Conservation (phyloP, 148 eudicot genomes). For the Vaccinium darrowii region DNA sequence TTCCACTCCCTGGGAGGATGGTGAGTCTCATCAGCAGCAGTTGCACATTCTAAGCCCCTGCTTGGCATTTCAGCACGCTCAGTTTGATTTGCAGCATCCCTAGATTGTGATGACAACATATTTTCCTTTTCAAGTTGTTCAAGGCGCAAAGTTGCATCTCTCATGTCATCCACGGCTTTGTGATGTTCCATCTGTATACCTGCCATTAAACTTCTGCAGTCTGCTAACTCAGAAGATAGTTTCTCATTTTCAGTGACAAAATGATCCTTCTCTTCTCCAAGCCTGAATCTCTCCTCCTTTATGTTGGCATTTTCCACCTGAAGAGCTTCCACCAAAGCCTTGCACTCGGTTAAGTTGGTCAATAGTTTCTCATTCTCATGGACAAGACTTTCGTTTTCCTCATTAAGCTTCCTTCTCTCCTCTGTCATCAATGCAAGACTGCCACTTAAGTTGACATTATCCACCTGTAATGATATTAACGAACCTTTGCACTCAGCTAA, state of each 20-base stretch:
- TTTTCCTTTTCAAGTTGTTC: slow-evolving; percentile 63
- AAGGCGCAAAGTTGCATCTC: slow-evolving; percentile 49
- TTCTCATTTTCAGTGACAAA: slow-evolving; percentile 17
- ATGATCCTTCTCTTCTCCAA: slow-evolving; percentile 21
- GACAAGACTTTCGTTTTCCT: slow-evolving; percentile 28
- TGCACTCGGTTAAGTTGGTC: slow-evolving; percentile 23
- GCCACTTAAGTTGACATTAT: slow-evolving; percentile 29
- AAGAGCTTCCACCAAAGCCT: slow-evolving; percentile 26
- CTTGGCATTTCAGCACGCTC: slow-evolving; percentile 17
- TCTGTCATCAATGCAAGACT: slow-evolving; percentile 25
- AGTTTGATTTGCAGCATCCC: slow-evolving; percentile 23
- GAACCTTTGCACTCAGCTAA: slow-evolving; percentile 38
- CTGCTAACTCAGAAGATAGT: slow-evolving; percentile 28
- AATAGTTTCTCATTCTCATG: slow-evolving; percentile 46
- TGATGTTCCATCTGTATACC: slow-evolving; percentile 32
- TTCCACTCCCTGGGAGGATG: slow-evolving; percentile 17
- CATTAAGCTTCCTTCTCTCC: slow-evolving; percentile 35
- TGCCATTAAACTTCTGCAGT: slow-evolving; percentile 24
- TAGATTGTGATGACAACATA: slow-evolving; percentile 32
- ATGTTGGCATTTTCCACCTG: slow-evolving; percentile 32
- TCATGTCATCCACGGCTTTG: slow-evolving; percentile 52
- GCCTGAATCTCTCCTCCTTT: slow-evolving; percentile 21
- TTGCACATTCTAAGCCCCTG: slow-evolving; percentile 12
- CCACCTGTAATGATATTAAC: slow-evolving; percentile 23
- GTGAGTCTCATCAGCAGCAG: slow-evolving; percentile 24